Evolutionary conservation across 306 rosid species (phyloP).

Genomic region (Lotus japonicus): DNA sequence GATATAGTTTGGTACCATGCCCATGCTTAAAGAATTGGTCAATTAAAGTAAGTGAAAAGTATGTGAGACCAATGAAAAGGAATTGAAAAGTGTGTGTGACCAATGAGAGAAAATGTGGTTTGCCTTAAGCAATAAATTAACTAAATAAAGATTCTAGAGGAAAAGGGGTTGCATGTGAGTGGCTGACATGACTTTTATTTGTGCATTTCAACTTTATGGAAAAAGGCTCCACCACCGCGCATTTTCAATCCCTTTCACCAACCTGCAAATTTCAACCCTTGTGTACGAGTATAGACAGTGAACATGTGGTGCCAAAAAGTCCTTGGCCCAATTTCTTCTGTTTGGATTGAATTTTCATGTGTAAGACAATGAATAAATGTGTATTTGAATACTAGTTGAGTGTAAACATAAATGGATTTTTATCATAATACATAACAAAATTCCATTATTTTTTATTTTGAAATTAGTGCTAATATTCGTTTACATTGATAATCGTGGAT

Average conservation of each 20-base stretch:
- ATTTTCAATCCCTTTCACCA: conserved; percentile 9
- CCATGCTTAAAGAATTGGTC: conserved; percentile 4
- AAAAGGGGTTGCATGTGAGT: conserved; percentile 43
- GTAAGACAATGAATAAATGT: background rate
- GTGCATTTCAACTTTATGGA: conserved; percentile 9
- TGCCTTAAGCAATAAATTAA: background rate
- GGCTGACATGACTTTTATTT: conserved; percentile 39
- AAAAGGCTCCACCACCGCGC: conserved; percentile 14
- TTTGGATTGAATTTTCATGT: background rate
- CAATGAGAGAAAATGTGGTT: background rate
- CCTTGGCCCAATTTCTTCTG: background rate
- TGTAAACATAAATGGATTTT: too few species aligned
- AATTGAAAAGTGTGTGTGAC: background rate
- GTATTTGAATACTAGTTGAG: too few species aligned
- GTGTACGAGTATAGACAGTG: background rate
- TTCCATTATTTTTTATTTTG: too few species aligned
- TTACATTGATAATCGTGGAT: too few species aligned
- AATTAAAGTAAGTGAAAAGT: background rate
- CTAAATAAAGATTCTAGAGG: background rate
- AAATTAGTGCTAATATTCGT: too few species aligned
- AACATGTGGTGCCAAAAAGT: conserved; percentile 21
- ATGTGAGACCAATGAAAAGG: background rate
- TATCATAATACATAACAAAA: too few species aligned
- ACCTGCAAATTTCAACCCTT: conserved; percentile 1
- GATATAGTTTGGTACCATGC: background rate